Conservation (phyloP, 2,329 filamentous ascomycete species). For the Fusarium pininemorale region DNA sequence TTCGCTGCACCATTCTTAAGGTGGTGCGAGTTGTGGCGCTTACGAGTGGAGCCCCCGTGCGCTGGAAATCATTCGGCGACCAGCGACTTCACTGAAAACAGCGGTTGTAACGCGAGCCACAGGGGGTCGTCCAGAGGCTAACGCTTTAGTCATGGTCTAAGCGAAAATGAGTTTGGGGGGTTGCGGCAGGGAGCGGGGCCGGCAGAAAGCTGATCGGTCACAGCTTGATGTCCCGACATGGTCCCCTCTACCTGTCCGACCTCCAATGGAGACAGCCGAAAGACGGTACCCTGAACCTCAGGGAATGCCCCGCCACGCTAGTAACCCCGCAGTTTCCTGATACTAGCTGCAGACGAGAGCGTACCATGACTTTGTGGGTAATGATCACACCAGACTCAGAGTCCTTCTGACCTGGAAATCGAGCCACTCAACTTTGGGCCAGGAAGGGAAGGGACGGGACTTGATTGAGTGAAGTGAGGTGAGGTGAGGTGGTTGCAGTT, state of each 20-base stretch:
- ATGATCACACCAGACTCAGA: slow-evolving; percentile 31
- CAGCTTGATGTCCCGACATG: slow-evolving; percentile 17
- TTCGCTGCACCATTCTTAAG: neutral
- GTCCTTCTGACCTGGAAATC: slow-evolving; percentile 31
- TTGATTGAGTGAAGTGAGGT: slow-evolving; percentile 13
- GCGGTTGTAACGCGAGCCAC: slow-evolving; percentile 16
- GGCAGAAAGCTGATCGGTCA: slow-evolving; percentile 27
- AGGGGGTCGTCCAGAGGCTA: slow-evolving; percentile 7
- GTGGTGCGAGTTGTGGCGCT: slow-evolving; percentile 31
- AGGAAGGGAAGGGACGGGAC: slow-evolving; percentile 11
- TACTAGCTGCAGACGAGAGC: slow-evolving; percentile 25
- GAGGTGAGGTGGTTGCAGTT: slow-evolving; percentile 29
- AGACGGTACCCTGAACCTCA: slow-evolving; percentile 17
- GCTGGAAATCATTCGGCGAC: slow-evolving; percentile 9
- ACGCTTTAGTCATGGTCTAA: neutral
- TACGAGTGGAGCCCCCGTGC: slow-evolving; percentile 23
- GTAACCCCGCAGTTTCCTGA: slow-evolving; percentile 32
- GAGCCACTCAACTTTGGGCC: slow-evolving; percentile 28
- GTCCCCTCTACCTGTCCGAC: slow-evolving; percentile 11
- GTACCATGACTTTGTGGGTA: slow-evolving; percentile 28
- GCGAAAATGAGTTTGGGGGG: slow-evolving; percentile 18
- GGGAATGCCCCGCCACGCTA: slow-evolving; percentile 21
- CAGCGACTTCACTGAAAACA: slow-evolving; percentile 27
- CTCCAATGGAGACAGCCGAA: neutral
- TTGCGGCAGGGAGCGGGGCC: slow-evolving; percentile 19